Percentiles rank a stretch among this genome's conserved stretches.
Conservation (phyloP, 2,329 filamentous ascomycete genomes). For the Microcyclospora tardicrescens region DNA sequence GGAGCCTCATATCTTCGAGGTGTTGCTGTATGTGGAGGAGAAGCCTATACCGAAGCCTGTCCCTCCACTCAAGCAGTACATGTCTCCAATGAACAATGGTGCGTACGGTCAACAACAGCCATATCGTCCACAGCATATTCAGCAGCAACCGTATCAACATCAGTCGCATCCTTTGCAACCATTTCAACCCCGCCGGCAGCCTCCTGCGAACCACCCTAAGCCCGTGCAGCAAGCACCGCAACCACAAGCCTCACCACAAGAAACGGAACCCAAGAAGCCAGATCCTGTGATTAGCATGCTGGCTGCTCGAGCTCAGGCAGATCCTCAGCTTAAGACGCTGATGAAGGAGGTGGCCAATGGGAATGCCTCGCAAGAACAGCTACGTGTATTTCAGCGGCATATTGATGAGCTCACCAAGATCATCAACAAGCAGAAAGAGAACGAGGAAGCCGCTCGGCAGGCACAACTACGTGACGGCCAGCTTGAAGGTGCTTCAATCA, state of each 20-base stretch:
- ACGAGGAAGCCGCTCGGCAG: conserved; percentile 5
- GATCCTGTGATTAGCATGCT: conserved; percentile 73
- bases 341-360: conserved; percentile 77
- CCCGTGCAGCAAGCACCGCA: conserved; percentile 3
- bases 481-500: not conserved
- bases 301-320: conserved; percentile 60
- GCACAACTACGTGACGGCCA: conserved; percentile 1
- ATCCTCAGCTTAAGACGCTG: conserved; percentile 58
- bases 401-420: conserved; percentile 63
- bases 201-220: conserved; percentile 6
- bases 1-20: conserved; percentile 69
- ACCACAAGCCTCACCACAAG: conserved; percentile 7
- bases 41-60: conserved; percentile 43
- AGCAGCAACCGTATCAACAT: conserved; percentile 8
- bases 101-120: conserved; percentile 14
- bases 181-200: conserved; percentile 10
- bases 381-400: conserved; percentile 65
- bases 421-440: conserved; percentile 21
- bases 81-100: not conserved
- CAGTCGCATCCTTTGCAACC: conserved; percentile 8
- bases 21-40: conserved; percentile 59
- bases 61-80: conserved; percentile 17
- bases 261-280: conserved; percentile 15
- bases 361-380: conserved; percentile 55
- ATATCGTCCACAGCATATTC: conserved; percentile 4